Base-by-base conservation (phyloP, 192 early-diverging fungal genomes). In the Coemansia sp. region DNA sequence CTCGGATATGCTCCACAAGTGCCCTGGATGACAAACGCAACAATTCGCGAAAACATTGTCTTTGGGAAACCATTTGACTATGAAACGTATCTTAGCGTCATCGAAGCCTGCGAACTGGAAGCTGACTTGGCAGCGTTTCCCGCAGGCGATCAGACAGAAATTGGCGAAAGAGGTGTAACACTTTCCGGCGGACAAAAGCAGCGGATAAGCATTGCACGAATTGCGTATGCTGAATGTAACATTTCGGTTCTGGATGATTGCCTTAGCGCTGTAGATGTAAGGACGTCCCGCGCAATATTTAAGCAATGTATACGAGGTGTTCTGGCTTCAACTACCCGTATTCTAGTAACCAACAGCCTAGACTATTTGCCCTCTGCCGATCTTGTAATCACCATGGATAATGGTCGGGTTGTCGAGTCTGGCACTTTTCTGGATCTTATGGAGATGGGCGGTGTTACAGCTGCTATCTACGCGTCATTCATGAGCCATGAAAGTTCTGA, bases 201-300 rank as follows among this genome's bases (percentile, higher is more conserved):
- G 68, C 83, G 92, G 25, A 78, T 92, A 1, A 88, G 85, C 8
- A 82, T 95, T 26, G 92, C 92, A 1, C 84, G 95, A 11, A 92
- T 91, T 0, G 85, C 86, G 4, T 97, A 94, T 60, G 84, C 87
- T 0, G 74, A 84, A 4, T 85, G 87, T 2, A 80, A 86, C 46
- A 87, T 88, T 7, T 75, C 93, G 36, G 65, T 97, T 2, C 64
- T 95, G 34, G 95, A 97, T 57, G 93, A 97, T 65, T 88, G 88
- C 5, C 77, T 97, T 8, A 81, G 75, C 19, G 79, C 82, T 11
- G 78, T 89, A 0, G 87, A 87, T 42, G 72, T 75, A 8, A 74
- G 70, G 15, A 76, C 78, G 0, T 82, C 83, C 5, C 60, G 59
- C 10, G 75, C 72, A 19, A 74, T 88, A 6, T 88, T 83, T 50